These are phyloP conservation scores for Sporothrix euskadiensis DNA, from an alignment of 2,329 filamentous ascomycete genomes.

Conservation along the genomic window DNA sequence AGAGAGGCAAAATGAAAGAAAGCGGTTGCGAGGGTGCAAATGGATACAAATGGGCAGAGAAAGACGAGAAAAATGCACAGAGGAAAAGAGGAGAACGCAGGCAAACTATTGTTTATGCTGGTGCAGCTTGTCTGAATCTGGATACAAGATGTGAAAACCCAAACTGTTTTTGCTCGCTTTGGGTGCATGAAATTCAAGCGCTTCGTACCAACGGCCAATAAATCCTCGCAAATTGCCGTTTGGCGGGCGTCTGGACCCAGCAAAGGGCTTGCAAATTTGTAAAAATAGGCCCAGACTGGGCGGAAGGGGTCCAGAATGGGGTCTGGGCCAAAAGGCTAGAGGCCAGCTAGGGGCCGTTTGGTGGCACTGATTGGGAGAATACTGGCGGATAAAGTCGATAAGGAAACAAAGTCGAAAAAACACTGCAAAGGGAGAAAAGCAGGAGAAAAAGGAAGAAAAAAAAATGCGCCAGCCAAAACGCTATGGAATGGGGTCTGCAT, in stretches of 20 bases:
- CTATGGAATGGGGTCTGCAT: constrained; percentile 12
- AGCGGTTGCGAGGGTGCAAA: no score
- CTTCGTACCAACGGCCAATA: constrained; percentile 15
- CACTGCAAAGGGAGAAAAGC: background rate
- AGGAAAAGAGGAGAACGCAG: background rate
- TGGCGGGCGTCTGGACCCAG: background rate
- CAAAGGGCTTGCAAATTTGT: background rate
- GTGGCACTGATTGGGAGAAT: background rate
- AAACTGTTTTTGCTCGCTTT: background rate
- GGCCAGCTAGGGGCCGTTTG: background rate
- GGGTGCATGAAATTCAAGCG: background rate
- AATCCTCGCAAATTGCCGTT: background rate
- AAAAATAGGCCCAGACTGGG: background rate
- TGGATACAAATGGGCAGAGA: background rate
- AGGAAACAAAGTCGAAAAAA: background rate
- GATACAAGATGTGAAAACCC: background rate
- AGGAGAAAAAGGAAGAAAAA: background rate
- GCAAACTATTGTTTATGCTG: background rate
- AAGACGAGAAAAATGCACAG: no score
- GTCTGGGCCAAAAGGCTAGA: background rate
- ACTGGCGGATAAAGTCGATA: background rate
- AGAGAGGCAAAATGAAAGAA: background rate
- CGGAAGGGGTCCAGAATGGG: background rate
- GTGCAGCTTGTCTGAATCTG: background rate
- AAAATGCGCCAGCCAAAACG: background rate